Conservation (phyloP, 176 grass and related monocot genomes). For the Poa pratensis region DNA sequence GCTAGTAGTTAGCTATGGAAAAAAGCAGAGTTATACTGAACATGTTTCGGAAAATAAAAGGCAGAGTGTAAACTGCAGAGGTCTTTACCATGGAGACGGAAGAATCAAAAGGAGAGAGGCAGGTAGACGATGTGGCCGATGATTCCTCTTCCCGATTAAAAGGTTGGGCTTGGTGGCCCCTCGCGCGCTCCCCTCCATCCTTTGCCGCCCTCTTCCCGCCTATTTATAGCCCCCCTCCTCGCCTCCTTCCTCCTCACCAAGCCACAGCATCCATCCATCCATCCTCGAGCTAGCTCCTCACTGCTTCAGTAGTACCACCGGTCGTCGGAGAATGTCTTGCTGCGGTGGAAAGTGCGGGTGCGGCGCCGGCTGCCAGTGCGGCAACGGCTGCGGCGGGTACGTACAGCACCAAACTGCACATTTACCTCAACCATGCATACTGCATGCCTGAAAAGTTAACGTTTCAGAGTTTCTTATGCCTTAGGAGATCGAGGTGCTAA, state of each 20-base stretch:
- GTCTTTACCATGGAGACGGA: background rate
- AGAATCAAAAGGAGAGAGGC: background rate
- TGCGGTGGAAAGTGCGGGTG: conserved; percentile 86
- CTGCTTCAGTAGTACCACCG: background rate
- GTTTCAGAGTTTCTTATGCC: background rate
- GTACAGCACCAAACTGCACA: too few relatives aligned
- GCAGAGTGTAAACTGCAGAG: background rate
- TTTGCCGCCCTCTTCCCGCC: conserved; percentile 37
- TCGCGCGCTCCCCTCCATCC: conserved; percentile 38
- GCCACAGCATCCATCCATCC: conserved; percentile 16
- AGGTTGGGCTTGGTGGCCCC: conserved; percentile 29
- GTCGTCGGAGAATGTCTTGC: conserved; percentile 65
- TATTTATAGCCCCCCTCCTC: conserved; percentile 49
- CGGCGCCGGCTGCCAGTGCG: conserved; percentile 72
- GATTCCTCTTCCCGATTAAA: conserved; percentile 41
- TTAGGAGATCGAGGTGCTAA: background rate
- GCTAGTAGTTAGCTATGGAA: too few relatives aligned
- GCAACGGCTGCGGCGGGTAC: conserved; percentile 70
- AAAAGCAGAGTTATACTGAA: too few relatives aligned
- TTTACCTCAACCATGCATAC: too few relatives aligned
- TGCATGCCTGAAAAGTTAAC: background rate
- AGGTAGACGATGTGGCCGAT: background rate
- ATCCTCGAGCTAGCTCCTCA: background rate
- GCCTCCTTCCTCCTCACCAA: conserved; percentile 35
- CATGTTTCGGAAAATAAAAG: too few relatives aligned